Conservation (phyloP, 2,329 filamentous ascomycete species). For the Scedosporium aurantiacum region DNA sequence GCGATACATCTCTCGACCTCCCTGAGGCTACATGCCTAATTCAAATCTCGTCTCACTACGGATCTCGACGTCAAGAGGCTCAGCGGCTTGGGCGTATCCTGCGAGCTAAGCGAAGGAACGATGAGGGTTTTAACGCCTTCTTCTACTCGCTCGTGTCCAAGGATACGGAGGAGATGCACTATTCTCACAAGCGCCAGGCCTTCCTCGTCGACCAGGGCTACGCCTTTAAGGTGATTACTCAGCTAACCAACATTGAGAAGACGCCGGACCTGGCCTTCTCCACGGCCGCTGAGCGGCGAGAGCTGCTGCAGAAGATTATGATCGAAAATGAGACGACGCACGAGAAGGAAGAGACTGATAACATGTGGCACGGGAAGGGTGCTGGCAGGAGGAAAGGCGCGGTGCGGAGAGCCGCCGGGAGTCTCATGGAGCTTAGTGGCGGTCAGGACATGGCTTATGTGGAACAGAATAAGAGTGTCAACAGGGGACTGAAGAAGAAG, state of each 20-base stretch:
- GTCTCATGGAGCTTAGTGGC: constrained; percentile 73
- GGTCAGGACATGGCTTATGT: constrained; percentile 97
- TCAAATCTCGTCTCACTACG: constrained; percentile 95
- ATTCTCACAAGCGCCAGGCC: constrained; percentile 90
- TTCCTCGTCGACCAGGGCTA: constrained; percentile 98
- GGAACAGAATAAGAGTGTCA: constrained; percentile 66
- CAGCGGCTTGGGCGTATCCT: constrained; percentile 89
- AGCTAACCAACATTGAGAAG: constrained; percentile 80
- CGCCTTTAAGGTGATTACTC: constrained; percentile 97
- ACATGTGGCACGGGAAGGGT: constrained; percentile 15
- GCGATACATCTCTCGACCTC: constrained; percentile 93
- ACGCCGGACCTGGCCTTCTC: constrained; percentile 71
- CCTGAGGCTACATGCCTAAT: constrained; percentile 95
- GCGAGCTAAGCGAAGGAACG: constrained; percentile 86
- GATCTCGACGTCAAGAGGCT: constrained; percentile 90
- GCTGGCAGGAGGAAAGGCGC: constrained; percentile 35
- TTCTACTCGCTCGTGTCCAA: constrained; percentile 97
- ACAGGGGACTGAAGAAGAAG: constrained; percentile 30
- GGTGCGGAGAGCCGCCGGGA: constrained; percentile 71
- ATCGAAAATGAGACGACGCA: constrained; percentile 58
- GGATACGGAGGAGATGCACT: constrained; percentile 96
- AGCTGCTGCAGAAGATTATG: constrained; percentile 79
- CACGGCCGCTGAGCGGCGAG: constrained; percentile 67
- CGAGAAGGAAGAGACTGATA: constrained; percentile 11
- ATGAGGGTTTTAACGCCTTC: constrained; percentile 97